Evolutionary conservation across 2,329 filamentous ascomycete genomes (phyloP).

Genomic region (Westerdykella ornata): DNA sequence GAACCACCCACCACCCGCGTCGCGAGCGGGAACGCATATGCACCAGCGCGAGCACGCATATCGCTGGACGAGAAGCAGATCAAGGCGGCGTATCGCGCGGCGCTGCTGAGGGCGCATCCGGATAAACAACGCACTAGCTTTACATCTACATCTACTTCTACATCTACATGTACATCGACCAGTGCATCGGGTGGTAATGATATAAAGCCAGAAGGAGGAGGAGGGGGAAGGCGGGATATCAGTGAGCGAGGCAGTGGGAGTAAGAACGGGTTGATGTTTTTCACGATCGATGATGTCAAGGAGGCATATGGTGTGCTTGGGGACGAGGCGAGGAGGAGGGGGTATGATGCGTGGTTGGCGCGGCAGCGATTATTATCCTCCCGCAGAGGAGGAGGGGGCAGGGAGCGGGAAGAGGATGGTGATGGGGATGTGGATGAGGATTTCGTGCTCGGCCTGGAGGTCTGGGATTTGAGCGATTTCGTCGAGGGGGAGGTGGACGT

Average conservation of each 20-base stretch:
- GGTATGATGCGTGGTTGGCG: conserved; percentile 34
- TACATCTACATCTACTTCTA: too few relatives aligned
- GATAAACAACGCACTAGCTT: conserved; percentile 44
- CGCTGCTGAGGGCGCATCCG: conserved; percentile 53
- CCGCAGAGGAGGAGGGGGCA: neutral
- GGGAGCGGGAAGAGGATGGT: conserved; percentile 2
- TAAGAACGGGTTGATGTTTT: conserved; percentile 6
- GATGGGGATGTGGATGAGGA: conserved; percentile 13
- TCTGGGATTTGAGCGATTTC: conserved; percentile 52
- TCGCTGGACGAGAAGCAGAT: conserved; percentile 5
- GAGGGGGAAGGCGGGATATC: neutral
- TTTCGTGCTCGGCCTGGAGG: conserved; percentile 47
- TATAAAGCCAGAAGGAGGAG: neutral
- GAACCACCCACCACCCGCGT: conserved; percentile 1
- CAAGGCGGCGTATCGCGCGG: conserved; percentile 48
- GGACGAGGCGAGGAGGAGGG: conserved; percentile 37
- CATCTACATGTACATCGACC: neutral
- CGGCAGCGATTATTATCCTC: neutral
- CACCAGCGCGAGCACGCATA: conserved; percentile 4
- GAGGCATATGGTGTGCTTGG: conserved; percentile 52
- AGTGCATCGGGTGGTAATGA: neutral
- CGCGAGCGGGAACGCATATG: conserved; percentile 1
- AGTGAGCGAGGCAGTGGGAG: neutral
- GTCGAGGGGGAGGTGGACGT: conserved; percentile 5
- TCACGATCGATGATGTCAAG: conserved; percentile 53